These are phyloP conservation scores for Syzygium aqueum DNA, from an alignment of 345 rosid genomes.

Conservation along the genomic window DNA sequence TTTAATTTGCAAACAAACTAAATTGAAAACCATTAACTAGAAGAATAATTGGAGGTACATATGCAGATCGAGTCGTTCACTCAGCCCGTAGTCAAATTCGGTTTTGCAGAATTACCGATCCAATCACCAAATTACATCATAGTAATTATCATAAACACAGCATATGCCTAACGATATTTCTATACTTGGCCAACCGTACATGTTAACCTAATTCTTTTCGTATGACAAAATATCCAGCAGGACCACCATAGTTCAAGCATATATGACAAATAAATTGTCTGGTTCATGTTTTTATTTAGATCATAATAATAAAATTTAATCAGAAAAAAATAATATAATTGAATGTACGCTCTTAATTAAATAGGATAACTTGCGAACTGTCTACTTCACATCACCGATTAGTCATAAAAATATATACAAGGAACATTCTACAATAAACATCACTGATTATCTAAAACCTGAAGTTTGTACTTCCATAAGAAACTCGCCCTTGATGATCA, in stretches of 20 bases:
- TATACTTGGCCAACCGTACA: not conserved
- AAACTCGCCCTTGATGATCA: too few species aligned
- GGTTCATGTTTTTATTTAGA: not conserved
- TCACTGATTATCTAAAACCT: not conserved
- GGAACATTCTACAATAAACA: too few species aligned
- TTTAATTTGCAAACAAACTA: not conserved
- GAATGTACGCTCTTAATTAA: not conserved
- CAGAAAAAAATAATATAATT: not conserved
- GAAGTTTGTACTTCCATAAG: too few species aligned
- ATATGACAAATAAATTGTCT: not conserved
- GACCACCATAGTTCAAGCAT: not conserved
- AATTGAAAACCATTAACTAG: not conserved
- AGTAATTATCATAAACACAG: not conserved
- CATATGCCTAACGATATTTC: not conserved
- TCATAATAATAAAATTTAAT: not conserved
- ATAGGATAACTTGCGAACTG: not conserved
- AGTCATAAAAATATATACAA: not conserved
- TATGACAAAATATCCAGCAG: not conserved
- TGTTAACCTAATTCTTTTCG: not conserved
- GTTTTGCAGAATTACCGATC: not conserved
- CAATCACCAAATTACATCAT: not conserved
- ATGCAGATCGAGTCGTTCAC: not conserved
- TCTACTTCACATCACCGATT: not conserved
- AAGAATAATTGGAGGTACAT: not conserved
- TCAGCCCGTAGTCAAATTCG: rapidly evolving